Evolutionary conservation across 164 flowering plant genomes (phyloP), one percentile per base, ranked within the genome.

Genomic region (Pachysandra terminalis): DNA sequence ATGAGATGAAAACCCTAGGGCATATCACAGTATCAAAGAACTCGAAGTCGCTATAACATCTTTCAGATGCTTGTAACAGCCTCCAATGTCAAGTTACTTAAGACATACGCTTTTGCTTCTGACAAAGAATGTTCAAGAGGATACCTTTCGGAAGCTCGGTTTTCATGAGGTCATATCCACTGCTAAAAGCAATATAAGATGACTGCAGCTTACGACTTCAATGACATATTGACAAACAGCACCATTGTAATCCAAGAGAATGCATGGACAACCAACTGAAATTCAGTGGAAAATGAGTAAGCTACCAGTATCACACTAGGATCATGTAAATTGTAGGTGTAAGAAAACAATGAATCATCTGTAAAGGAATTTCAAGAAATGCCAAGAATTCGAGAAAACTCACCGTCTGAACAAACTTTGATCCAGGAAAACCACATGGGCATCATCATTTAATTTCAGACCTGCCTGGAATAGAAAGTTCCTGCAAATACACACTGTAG

Each of bases 121-220:
- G 37, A 32, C 7, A 32, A 32, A 32, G 3, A 32, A 32, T 32
- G 37, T 32, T 32, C 3, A 32, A 32, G 7, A 27, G 19, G 26
- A 23, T 58, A 68, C 68, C 76, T 61, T 62, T 58, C 51, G 28
- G 53, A 69, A 51, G 41, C n/a, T n/a, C n/a, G n/a, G n/a, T n/a
- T n/a, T n/a, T n/a, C n/a, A n/a, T n/a, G n/a, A n/a, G n/a, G 60
- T 54, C 63, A 66, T 15, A 61, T n/a, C 19, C 37, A 32, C 22
- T 56, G 51, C 64, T 45, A 55, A 27, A 65, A 37, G 65, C 62
- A n/a, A 54, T 28, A 76, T 61, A 67, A 75, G 70, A 73, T 37
- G 71, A 78, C 75, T 73, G 78, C 71, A 80, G 80, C 81, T 73
- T 74, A 62, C 49, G 77, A 81, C 75, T 67, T 71, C 73, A 61